phyloP scores from a whole-genome alignment of 2,329 filamentous ascomycete genomes.

The Sporothrix schenckii region DNA sequence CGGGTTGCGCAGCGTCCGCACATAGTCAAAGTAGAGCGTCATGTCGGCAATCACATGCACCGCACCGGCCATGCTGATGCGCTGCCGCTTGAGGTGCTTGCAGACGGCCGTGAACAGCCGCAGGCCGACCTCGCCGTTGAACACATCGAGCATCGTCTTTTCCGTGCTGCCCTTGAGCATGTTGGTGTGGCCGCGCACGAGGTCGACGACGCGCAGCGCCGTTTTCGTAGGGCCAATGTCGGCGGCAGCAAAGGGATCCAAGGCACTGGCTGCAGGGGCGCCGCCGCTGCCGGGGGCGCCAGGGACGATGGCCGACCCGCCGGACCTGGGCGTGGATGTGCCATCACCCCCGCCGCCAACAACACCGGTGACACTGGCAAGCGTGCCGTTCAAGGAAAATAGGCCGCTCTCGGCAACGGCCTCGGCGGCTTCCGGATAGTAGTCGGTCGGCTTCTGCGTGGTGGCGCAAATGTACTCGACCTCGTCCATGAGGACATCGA shows the following conservation, averaged over 20 bases:
- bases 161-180: slow-evolving; percentile 96
- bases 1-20: slow-evolving; percentile 77
- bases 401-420: slow-evolving; percentile 38
- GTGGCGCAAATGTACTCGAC: slow-evolving; percentile 94
- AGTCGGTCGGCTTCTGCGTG: slow-evolving; percentile 82
- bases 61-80: slow-evolving; percentile 84
- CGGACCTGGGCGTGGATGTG: slow-evolving; percentile 38
- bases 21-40: slow-evolving; percentile 87
- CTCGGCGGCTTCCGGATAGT: slow-evolving; percentile 67
- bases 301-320: background rate
- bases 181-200: slow-evolving; percentile 84
- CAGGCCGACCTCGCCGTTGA: slow-evolving; percentile 95
- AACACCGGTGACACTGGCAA: slow-evolving; percentile 35
- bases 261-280: slow-evolving; percentile 40
- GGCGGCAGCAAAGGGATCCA: slow-evolving; percentile 30
- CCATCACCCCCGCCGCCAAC: slow-evolving; percentile 41
- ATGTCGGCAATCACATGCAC: slow-evolving; percentile 95
- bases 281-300: slow-evolving; percentile 35
- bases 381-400: slow-evolving; percentile 35
- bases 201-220: slow-evolving; percentile 76
- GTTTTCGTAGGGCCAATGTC: slow-evolving; percentile 71
- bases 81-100: slow-evolving; percentile 96
- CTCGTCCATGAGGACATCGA: slow-evolving; percentile 97
- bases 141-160: slow-evolving; percentile 97
- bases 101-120: slow-evolving; percentile 89